These are phyloP conservation scores for Amphirosellinia nigrospora DNA, from an alignment of 495 filamentous ascomycete genomes.

Conservation along the genomic window DNA sequence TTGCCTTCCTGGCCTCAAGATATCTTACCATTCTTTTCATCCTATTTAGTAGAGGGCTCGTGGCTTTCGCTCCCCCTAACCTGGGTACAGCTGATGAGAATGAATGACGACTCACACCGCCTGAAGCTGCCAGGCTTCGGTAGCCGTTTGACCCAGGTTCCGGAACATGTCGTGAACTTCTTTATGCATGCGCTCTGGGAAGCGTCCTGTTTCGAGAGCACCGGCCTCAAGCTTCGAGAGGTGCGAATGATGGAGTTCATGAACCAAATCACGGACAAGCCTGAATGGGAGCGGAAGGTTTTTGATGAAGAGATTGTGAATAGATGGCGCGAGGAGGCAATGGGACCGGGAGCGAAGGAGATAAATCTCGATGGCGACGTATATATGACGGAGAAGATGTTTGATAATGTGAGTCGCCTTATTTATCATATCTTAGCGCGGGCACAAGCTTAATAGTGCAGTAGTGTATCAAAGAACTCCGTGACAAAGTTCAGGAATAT, in stretches of 20 bases:
- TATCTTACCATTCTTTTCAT: neutral
- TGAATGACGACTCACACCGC: neutral
- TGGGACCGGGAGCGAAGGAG: slow-evolving; percentile 25
- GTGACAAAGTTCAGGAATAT: neutral
- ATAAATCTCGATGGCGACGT: slow-evolving; percentile 31
- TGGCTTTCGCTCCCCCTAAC: neutral
- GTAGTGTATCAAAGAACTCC: slow-evolving; percentile 14
- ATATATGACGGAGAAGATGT: slow-evolving; percentile 54
- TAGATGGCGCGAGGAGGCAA: slow-evolving; percentile 42
- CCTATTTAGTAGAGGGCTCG: neutral
- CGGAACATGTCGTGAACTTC: neutral
- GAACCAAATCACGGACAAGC: slow-evolving; percentile 47
- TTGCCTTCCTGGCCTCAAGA: neutral
- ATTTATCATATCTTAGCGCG: neutral
- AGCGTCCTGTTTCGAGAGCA: neutral
- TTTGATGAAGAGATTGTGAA: slow-evolving; percentile 53
- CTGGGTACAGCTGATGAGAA: neutral
- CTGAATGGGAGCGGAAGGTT: slow-evolving; percentile 60
- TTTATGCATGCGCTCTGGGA: slow-evolving; percentile 21
- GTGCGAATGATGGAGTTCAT: slow-evolving; percentile 52
- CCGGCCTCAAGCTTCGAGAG: slow-evolving; percentile 44
- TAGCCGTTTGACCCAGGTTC: slow-evolving; percentile 14
- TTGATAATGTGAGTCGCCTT: slow-evolving; percentile 48
- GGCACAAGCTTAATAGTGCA: neutral
- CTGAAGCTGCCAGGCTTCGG: slow-evolving; percentile 32